Evolutionary conservation across 345 rosid species (phyloP), one percentile per base, ranked within the genome.

Genomic region (Eucalyptus lansdowneana): DNA sequence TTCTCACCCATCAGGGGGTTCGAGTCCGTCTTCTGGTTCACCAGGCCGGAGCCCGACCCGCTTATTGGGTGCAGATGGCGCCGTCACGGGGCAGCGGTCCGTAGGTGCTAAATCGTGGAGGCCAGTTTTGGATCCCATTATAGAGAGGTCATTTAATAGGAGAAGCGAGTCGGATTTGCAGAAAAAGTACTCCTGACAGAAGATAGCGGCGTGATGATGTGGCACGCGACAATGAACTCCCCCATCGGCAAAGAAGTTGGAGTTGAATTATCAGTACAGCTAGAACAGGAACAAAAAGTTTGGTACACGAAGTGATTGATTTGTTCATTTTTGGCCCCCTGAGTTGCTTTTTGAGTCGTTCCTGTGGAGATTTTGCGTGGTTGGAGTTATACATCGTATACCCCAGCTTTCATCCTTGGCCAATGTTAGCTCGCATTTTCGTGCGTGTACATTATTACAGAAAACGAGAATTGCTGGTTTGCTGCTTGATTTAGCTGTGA

Each of bases 51-150:
- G 89, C 87, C 91, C 88, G 1, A 62, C 42, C 85, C 44, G 87
- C 62, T 49, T 21, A 5, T 25, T 37, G 13, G 81, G 89, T 72
- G 50, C 87, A 24, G 76, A 86, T 11, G 37, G 17, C 11, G 37
- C 37, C 25, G 7, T 37, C 86, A 54, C 50, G 27, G 29, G 89
- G 37, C 87, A 62, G 50, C 8, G 62, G 86, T n/a, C 69, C 16
- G 42, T 49, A 60, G 87, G 88, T 14, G 87, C 72, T 81, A 81
- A 44, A 80, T 19, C 92, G 3, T 94, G 95, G 95, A 93, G 89
- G 56, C 96, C 96, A 6, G 83, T 88, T 85, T 90, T 94, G 91
- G 95, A 92, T 34, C 90, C 94, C 47, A 94, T 94, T 51, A 89
- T 72, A 69, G 96, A 94, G 90, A 89, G 54, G 60, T 94, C 95